Evolutionary conservation across 2,329 filamentous ascomycete species (phyloP), one percentile per base, ranked within the genome.

Genomic region (Beauveria sp.): DNA sequence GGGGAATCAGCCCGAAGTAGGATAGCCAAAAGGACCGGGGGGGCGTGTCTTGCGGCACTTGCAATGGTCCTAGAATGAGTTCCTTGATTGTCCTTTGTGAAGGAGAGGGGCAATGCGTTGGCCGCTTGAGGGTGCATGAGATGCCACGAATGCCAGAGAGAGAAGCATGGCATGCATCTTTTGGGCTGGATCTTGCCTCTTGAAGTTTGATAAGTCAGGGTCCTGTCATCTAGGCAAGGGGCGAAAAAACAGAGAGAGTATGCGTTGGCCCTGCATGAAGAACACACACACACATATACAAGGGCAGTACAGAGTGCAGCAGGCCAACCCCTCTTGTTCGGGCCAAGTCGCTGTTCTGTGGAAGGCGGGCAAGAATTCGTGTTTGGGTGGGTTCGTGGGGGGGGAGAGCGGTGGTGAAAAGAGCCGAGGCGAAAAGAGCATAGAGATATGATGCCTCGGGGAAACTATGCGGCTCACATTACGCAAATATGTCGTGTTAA

Each of bases 391-490:
- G 5, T 7, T 53, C 5, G 12, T 34, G 26, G 9, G 9, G 26
- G 3, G 30, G n/a, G 24, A 28, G 40, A 37, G 34, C 34, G 34
- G 34, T 37, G 5, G 50, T 18, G 44, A 8, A 22, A 40, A 34
- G 20, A 50, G 24, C 5, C 16, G 16, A 16, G 10, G 55, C 22
- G 46, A 24, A 18, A 58, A 58, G 46, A 58, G 55, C 12, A 30
- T 22, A 51, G 55, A 58, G 55, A 58, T 34, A 58, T 48, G 46
- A 51, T 58, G 44, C 34, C 46, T 18, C 55, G 55, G 14, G 55
- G 34, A 20, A 41, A 51, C 34, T 30, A 50, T 24, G 9, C 22
- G 22, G 12, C 37, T 24, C 22, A 12, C 3, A 6, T 34, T 20
- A 26, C 10, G 7, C n/a, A 40, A 48, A n/a, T 12, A 48, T 48